Conservation (phyloP, 2,329 filamentous ascomycete genomes). For the Sporothrix curviconia region DNA sequence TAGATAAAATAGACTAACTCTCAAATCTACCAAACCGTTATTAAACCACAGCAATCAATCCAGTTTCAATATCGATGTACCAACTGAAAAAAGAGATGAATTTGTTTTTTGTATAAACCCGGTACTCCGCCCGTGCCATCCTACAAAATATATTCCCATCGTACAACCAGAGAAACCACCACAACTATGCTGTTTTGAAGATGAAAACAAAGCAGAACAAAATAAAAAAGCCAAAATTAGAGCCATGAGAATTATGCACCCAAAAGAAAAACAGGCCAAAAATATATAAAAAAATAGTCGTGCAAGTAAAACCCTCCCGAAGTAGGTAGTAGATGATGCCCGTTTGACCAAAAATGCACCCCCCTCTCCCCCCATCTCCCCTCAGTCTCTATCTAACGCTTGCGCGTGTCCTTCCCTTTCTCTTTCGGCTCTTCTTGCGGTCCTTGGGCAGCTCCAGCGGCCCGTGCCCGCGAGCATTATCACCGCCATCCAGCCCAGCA, state of each 20-base stretch:
- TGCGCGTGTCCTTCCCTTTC: slow-evolving; percentile 50
- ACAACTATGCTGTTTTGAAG: background rate
- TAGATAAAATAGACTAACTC: too few relatives aligned
- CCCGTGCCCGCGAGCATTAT: slow-evolving; percentile 52
- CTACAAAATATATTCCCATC: background rate
- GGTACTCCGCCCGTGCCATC: background rate
- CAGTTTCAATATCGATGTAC: too few relatives aligned
- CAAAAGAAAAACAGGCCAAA: background rate
- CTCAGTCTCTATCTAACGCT: too few relatives aligned
- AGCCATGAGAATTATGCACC: background rate
- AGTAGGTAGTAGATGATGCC: background rate
- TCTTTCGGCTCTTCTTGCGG: slow-evolving; percentile 57
- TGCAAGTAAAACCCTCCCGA: too few relatives aligned
- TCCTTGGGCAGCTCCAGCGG: slow-evolving; percentile 58
- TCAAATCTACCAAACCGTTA: too few relatives aligned
- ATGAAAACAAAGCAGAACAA: background rate
- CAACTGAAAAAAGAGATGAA: background rate
- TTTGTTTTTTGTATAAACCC: background rate
- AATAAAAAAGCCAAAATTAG: background rate
- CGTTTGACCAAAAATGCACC: background rate
- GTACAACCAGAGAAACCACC: background rate
- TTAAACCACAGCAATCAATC: too few relatives aligned
- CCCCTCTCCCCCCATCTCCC: too few relatives aligned
- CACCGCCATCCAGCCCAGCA: slow-evolving; percentile 62
- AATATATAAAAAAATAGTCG: too few relatives aligned